Evolutionary conservation across 2,329 filamentous ascomycete species (phyloP), one percentile per base, ranked within the genome.

Genomic region (Pestalotiopsis sp.): DNA sequence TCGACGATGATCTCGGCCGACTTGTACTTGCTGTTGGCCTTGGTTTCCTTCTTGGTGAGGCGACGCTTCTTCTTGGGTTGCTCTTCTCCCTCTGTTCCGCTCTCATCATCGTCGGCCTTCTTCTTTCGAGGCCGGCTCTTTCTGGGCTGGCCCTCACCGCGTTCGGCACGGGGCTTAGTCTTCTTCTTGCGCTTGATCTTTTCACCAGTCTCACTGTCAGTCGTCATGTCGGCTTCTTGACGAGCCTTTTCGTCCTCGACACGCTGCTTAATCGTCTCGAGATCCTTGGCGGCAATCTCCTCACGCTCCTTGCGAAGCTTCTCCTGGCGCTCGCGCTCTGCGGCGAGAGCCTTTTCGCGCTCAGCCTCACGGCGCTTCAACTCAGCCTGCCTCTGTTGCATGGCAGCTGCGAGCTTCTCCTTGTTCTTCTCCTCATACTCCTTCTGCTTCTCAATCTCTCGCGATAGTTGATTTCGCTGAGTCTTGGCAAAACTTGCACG

Each of bases 401-500:
- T 88, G 7, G 96, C 95, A 66, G 94, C 91, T 70, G 92, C 89
- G 3, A 98, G 88, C 80, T 96, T 97, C 75, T 92, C 90, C 45
- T 94, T 93, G 78, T 98, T 98, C 83, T 93, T 94, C 75, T 94
- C 92, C 79, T 99, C 96, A 80, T 97, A 98, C 71, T 97, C 93
- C 71, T 89, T 91, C 79, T 99, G 96, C 73, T 89, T 92, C 72
- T 93, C 91, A 62, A 95, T 89, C 4, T 93, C 92, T 75, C 94
- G 91, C 76, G 97, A 93, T 13, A 99, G 88, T 79, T 99, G 95
- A 75, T 93, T 94, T 72, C 93, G 92, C 82, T 97, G 93, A 1
- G 97, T 99, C 79, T 98, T 97, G 72, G 94, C 95, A 96, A 99
- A 99, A 85, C 93, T 97, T 58, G 96, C 95, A 77, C 97, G 94